These are phyloP conservation scores for Vigna mungo DNA, from an alignment of 306 rosid genomes.

Conservation along the genomic window DNA sequence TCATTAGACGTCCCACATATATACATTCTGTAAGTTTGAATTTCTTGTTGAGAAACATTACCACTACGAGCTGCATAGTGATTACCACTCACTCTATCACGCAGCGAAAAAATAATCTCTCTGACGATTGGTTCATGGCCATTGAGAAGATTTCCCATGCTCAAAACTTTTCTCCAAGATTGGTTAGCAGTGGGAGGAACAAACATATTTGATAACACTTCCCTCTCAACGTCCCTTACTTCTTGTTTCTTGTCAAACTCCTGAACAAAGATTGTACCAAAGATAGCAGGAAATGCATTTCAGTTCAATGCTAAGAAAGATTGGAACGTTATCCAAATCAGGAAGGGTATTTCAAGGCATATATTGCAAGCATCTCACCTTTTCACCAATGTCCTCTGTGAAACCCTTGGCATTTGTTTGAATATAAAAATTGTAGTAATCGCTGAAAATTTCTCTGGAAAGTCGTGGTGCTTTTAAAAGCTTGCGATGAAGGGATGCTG, in stretches of 20 bases:
- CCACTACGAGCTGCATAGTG: constrained; percentile 72
- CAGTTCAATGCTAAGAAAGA: constrained; percentile 35
- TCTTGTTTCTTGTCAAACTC: constrained; percentile 70
- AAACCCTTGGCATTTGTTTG: constrained; percentile 72
- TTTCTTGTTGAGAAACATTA: constrained; percentile 61
- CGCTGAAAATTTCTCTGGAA: constrained; percentile 74
- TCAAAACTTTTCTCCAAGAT: constrained; percentile 92
- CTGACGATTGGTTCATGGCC: constrained; percentile 93
- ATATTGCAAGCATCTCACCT: constrained; percentile 56
- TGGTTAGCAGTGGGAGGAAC: constrained; percentile 87
- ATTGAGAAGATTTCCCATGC: constrained; percentile 99
- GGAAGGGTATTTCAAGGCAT: constrained; percentile 7
- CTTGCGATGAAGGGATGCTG: constrained; percentile 93
- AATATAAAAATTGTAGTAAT: constrained; percentile 66
- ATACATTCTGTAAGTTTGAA: constrained; percentile 90
- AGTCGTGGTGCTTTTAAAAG: constrained; percentile 81
- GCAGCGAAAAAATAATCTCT: constrained; percentile 79
- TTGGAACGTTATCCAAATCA: constrained; percentile 10
- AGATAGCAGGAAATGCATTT: constrained; percentile 40
- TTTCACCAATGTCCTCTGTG: constrained; percentile 46
- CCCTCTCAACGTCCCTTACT: constrained; percentile 70
- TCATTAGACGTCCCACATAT: constrained; percentile 88
- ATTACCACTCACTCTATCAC: constrained; percentile 70
- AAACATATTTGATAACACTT: constrained; percentile 76
- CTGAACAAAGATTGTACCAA: constrained; percentile 46